Evolutionary conservation across 306 rosid species (phyloP).

Genomic region (Boehmeria nivea): DNA sequence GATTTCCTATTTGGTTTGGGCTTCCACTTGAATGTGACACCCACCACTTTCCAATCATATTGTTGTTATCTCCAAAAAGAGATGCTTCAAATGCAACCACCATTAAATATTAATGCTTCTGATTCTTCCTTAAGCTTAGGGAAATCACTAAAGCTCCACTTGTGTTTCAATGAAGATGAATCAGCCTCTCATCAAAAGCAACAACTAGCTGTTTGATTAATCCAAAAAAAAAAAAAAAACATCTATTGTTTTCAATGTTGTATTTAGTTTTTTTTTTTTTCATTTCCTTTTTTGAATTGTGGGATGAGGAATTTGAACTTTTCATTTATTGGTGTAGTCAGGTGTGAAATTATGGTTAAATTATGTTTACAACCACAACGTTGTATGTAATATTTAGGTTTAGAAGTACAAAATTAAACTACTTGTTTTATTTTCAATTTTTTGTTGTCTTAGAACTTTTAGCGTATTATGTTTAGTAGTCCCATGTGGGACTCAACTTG

Average conservation of each 20-base stretch:
- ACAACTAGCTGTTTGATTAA: constrained; percentile 62
- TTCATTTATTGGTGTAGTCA: no score
- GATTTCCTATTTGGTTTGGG: constrained; percentile 90
- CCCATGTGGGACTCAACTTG: no score
- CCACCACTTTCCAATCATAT: constrained; percentile 64
- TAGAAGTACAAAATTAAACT: no score
- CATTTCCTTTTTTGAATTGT: no score
- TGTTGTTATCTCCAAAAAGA: constrained; percentile 66
- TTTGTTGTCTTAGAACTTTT: no score
- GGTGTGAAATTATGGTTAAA: no score
- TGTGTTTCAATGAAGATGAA: constrained; percentile 76
- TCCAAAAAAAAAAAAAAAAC: no score
- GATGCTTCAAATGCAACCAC: constrained; percentile 64
- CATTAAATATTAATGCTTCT: constrained; percentile 35
- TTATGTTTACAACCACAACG: no score
- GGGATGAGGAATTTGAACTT: not conserved
- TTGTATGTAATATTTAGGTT: no score
- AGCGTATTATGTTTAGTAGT: no score
- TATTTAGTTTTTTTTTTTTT: constrained; percentile 4
- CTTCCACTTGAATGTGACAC: constrained; percentile 75
- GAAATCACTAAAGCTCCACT: constrained; percentile 44
- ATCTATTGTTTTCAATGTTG: not conserved
- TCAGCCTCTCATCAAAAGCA: constrained; percentile 53
- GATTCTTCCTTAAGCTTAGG: constrained; percentile 51
- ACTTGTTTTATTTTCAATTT: no score